Evolutionary conservation across 495 filamentous ascomycete genomes (phyloP), one percentile per base, ranked within the genome.

Genomic region (Platismatia glauca): DNA sequence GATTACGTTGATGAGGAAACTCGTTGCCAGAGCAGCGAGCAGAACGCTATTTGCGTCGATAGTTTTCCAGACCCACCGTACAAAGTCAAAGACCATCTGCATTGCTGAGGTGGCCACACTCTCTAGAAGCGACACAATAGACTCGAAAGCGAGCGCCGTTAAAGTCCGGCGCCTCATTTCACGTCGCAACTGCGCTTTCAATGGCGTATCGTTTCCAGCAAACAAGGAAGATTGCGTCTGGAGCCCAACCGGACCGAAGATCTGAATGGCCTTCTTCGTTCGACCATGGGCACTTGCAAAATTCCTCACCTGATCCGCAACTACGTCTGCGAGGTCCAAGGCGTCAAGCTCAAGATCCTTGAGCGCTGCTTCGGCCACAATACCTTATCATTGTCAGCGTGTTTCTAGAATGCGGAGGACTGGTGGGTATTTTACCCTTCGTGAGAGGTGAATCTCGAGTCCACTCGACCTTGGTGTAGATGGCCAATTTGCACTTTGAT

Each of bases 381-480:
- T 75, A 37, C 73, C 50, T 53, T 18, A 7, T 53, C 50, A 33
- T 34, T 20, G 50, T 53, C 50, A 53, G 50, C 50, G 33, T 33
- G 1, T 53, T 53, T 33, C 20, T n/a, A 33, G 13, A 9, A 33
- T 33, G 29, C 20, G 16, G 15, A 53, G 20, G 16, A 27, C 9
- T 15, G 9, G 29, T 53, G 50, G 24, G 29, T 7, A 33, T 20
- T 15, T 0, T 33, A 53, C 50, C 57, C 39, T 79, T 84, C 37
- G 41, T 57, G 57, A 69, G 33, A 43, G 65, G 56, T 4, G 86
- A 86, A 44, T 81, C 75, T 68, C 83, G 84, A 34, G 84, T 80
- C 94, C 94, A 98, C 60, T 89, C 89, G 24, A 95, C 86, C 66
- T 87, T 87, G 34, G 85, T 91, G 74, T 88, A 96, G 56, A 98